Percentiles rank a stretch among this genome's conserved stretches.
Evolutionary conservation across 2,329 filamentous ascomycete genomes (phyloP).

Genomic region (Monosporascus sp.): DNA sequence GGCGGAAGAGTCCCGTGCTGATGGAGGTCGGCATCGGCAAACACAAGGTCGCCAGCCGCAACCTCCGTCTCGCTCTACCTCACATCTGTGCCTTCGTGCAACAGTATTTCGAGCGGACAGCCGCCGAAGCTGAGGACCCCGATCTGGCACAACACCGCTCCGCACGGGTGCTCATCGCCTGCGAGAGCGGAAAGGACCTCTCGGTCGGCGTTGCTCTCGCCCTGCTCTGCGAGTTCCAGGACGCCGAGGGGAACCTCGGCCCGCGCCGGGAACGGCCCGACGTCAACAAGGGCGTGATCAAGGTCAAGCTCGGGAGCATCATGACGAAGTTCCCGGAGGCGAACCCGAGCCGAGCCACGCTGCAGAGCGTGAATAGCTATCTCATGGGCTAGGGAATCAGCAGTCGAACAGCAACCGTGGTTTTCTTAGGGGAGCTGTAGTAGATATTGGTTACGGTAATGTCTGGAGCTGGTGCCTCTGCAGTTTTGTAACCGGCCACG

Average conservation of each 20-base stretch:
- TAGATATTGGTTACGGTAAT: too few species aligned
- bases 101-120: constrained; percentile 25
- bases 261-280: constrained; percentile 5
- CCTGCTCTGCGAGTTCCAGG: constrained; percentile 67
- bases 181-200: constrained; percentile 73
- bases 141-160: not conserved
- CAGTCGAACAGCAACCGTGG: too few species aligned
- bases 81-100: constrained; percentile 54
- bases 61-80: constrained; percentile 66
- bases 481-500: too few species aligned
- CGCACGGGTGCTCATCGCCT: constrained; percentile 54
- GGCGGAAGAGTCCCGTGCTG: constrained; percentile 32
- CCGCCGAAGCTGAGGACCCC: not conserved
- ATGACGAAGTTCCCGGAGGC: constrained; percentile 72
- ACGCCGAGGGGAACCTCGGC: constrained; percentile 49
- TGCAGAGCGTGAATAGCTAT: constrained; percentile 89
- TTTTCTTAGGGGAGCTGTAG: too few species aligned
- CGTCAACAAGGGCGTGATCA: constrained; percentile 72
- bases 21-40: constrained; percentile 59
- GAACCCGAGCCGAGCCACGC: constrained; percentile 76
- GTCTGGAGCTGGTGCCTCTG: too few species aligned
- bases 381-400: constrained; percentile 52
- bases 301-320: constrained; percentile 73
- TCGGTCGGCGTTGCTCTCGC: constrained; percentile 73
- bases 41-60: constrained; percentile 75